Base-by-base conservation (phyloP, 441 rosid genomes). In the Metrosideros polymorpha region DNA sequence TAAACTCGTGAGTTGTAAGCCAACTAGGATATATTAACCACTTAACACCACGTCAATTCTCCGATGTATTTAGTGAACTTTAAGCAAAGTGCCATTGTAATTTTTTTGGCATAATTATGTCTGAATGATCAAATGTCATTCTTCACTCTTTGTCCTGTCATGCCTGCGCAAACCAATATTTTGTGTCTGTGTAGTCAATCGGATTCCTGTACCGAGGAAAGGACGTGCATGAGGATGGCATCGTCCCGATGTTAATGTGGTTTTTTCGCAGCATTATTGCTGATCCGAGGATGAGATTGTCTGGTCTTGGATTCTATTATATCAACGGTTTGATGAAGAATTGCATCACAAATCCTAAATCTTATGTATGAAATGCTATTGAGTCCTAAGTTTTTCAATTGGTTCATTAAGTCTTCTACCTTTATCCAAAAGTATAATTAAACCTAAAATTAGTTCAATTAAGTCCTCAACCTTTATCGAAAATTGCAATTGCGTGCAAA, bases 401-500 rank as follows among this genome's bases (percentile, higher is more conserved):
- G 27, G 1, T 63, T 5, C 4, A 19, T 63, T 18, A 63, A 0
- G 2, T 32, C 25, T 0, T 35, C 2, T 9, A 2, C 42, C 24
- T 63, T 18, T 32, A 9, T 3, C 12, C 32, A 32, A 32, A 18
- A 9, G 25, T 18, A 30, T 25, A 4, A 63, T 1, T 5, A 63
- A 63, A 18, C 4, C 13, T 32, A 63, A 32, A 22, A 35, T 63
- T 18, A 2, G 2, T 32, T 32, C 24, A 29, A 8, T 63, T 63
- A 32, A 32, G 43, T 32, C 42, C 24, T 4, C 13, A 12, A 32
- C 19, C 4, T 63, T 63, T 63, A 63, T 30, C 0, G 4, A 63
- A 32, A 30, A 8, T 18, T 32, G 45, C 2, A 22, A 30, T 29
- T 59, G 17, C 1, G 1, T 61, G 29, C 0, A 22, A 63, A 63